Base-by-base conservation (phyloP, 192 early-diverging fungal species). In the Rhizophlyctis rosea region DNA sequence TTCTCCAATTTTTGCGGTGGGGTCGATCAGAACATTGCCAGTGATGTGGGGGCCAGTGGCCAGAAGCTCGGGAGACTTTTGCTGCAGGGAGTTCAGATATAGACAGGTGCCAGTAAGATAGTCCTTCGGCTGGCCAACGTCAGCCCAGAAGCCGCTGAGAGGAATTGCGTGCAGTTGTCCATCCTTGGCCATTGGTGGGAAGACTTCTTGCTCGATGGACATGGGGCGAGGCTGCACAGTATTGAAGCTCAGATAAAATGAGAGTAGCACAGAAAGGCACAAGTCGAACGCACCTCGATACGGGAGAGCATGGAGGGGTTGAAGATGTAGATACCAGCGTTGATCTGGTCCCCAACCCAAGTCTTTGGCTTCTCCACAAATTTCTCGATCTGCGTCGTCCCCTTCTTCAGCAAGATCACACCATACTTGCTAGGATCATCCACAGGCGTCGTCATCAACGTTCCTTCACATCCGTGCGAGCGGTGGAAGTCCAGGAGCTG, bases 401-500 rank as follows among this genome's bases (percentile, higher is more conserved):
- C 79, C 47, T 74, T 18, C 68, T 91, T 81, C 54, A 87, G 88
- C 51, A 96, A 91, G 69, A 99, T 87, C 30, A 99, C 96, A 75
- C 96, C 96, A 71, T 96, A 99, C 77, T 99, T 99, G 59, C 92
- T 93, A 18, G 96, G 96, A 73, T 99, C 96, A 62, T 98, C 91
- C 53, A 98, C 96, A 75, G 88, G 90, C 61, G 96, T 99, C 32
- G 90, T 89, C 82, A 99, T 86, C 71, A 99, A 91, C 54, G 96
- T 98, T 53, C 96, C 96, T 73, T 99, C 95, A 47, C 82, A 73
- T 34, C 93, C 92, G 73, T 99, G 96, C 57, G 79, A 70, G 9
- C 74, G 58, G 67, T 99, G 96, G 87, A 98, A 96, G 65, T 86
- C 88, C 60, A 90, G 76, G 60, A 99, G 78, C 59, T 87, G 73